These are phyloP conservation scores for Phyllosticta citribraziliensis DNA, from an alignment of 2,329 filamentous ascomycete species.

Conservation along the genomic window DNA sequence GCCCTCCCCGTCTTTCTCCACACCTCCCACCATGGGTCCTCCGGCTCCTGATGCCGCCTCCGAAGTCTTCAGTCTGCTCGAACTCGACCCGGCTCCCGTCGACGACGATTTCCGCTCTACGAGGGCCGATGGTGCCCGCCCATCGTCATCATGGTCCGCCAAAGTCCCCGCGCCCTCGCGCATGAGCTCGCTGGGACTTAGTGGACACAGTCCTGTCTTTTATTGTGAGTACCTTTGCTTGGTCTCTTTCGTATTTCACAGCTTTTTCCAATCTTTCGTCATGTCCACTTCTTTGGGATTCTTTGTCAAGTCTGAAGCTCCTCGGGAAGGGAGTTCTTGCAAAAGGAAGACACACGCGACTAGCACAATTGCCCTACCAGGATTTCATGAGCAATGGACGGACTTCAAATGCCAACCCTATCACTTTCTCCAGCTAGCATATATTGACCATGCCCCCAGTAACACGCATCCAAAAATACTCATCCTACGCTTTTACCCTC, in stretches of 20 bases:
- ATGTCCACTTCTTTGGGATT: not conserved
- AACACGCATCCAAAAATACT: slow-evolving; percentile 73
- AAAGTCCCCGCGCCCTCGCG: slow-evolving; percentile 12
- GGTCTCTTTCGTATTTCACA: not conserved
- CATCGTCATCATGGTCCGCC: slow-evolving; percentile 23
- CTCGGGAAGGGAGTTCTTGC: too few relatives aligned
- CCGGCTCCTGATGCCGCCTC: slow-evolving; percentile 35
- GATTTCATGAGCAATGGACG: not conserved
- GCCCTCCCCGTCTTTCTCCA: slow-evolving; percentile 12
- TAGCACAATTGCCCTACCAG: too few relatives aligned
- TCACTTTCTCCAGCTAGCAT: not conserved
- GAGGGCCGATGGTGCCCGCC: slow-evolving; percentile 20
- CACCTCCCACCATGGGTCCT: slow-evolving; percentile 13
- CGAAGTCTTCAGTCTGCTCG: slow-evolving; percentile 52
- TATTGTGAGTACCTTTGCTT: slow-evolving; percentile 49
- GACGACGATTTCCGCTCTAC: slow-evolving; percentile 39
- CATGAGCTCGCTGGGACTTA: slow-evolving; percentile 44
- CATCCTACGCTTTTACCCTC: slow-evolving; percentile 52
- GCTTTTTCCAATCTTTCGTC: not conserved
- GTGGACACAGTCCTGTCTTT: slow-evolving; percentile 62
- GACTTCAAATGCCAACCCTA: not conserved
- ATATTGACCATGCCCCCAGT: slow-evolving; percentile 38
- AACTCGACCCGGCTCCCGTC: slow-evolving; percentile 77
- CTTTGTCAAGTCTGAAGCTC: not conserved
- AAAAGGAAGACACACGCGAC: too few relatives aligned